Evolutionary conservation across 1,284 basidiomycete species (phyloP), one percentile per base, ranked within the genome.

Genomic region (Puccinia horiana): DNA sequence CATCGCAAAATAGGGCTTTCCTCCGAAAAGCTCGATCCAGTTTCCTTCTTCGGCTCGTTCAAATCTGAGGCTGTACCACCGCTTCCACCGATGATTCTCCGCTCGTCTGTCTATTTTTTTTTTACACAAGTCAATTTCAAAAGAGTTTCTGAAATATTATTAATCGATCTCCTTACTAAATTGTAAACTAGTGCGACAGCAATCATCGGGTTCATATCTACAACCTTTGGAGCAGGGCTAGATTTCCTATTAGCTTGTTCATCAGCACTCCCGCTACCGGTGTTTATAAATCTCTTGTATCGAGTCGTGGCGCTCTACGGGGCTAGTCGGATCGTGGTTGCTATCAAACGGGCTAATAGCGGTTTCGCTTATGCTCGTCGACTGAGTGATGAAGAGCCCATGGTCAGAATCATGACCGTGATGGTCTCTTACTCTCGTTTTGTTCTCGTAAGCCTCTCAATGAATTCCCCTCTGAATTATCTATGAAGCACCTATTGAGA

Each of bases 271-370:
- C 93, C 93, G 3, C 93, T 93, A 84, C 93, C 93, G 5, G 91
- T 94, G n/a, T 88, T 96, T 2, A 90, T 94, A 61, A 92, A 93
- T 12, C 90, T 97, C 29, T 88, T 93, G 35, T 96, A 94, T 87
- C 92, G 95, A 54, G 89, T 96, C 26, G 88, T 91, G 12, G 92
- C 96, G 42, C 88, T 96, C n/a, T 93, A 96, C 84, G 89, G 93
- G 78, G 94, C 94, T 2, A 94, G 93, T 12, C 90, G 91, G 67
- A 94, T 96, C 83, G 88, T 94, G 54, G 93, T 93, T 23, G 92
- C 92, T 5, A 94, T 94, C 77, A 92, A 93, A 58, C 91, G 90
- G n/a, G 92, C 93, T 84, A 91, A 90, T 84, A 94, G 92, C 91
- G 92, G 93, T 83, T 89, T 88, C 1, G 92, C 92, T 83, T 89